phyloP scores from a whole-genome alignment of 1,139 yeast species.

The Hansenula lynferdii region DNA sequence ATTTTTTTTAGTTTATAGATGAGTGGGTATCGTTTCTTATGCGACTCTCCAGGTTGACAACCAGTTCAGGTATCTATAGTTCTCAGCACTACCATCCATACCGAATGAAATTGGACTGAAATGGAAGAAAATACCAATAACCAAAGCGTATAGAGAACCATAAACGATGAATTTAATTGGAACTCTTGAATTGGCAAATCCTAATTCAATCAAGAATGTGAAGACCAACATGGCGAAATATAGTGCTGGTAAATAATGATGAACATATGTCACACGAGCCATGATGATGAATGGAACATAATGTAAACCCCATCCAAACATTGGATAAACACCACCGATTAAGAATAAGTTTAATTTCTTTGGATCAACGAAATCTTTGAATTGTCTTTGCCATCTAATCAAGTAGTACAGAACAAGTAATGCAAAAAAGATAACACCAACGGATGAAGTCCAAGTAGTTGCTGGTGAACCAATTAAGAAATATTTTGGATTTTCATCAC shows the following conservation, averaged over 20 bases:
- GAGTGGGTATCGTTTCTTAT: too few species aligned
- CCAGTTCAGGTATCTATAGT: constrained; percentile 72
- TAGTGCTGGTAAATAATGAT: constrained; percentile 94
- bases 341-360: constrained; percentile 39
- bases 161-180: constrained; percentile 30
- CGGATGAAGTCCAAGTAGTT: constrained; percentile 88
- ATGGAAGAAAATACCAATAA: constrained; percentile 64
- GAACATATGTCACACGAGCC: constrained; percentile 98
- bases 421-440: constrained; percentile 62
- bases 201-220: constrained; percentile 62
- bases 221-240: constrained; percentile 89
- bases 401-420: constrained; percentile 50
- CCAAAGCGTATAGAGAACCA: constrained; percentile 45
- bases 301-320: constrained; percentile 94
- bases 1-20: too few species aligned
- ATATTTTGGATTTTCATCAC: constrained; percentile 72
- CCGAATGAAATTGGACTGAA: constrained; percentile 85
- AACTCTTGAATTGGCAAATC: neutral
- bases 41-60: constrained; percentile 68
- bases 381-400: constrained; percentile 93
- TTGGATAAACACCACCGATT: constrained; percentile 86
- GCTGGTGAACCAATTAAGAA: constrained; percentile 91
- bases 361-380: constrained; percentile 53
- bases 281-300: constrained; percentile 85
- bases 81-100: constrained; percentile 72